Evolutionary conservation across 1,284 basidiomycete species (phyloP).

Genomic region (Heterobasidion irregulare): DNA sequence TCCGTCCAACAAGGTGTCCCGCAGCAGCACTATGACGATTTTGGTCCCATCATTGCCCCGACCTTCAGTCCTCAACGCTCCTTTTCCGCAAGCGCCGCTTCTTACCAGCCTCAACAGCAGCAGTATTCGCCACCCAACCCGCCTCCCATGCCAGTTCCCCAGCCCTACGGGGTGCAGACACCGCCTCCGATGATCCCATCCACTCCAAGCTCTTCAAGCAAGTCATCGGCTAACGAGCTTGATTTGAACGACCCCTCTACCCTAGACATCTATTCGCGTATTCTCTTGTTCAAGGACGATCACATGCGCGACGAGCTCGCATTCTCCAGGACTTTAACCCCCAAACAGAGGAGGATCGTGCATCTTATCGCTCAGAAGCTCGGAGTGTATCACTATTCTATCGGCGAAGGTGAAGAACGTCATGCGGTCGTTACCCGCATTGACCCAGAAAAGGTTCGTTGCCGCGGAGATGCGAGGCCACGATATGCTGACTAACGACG

Average conservation of each 20-base stretch:
- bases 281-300: conserved; percentile 97
- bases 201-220: conserved; percentile 33
- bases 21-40: conserved; percentile 52
- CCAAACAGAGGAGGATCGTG: conserved; percentile 87
- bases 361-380: conserved; percentile 96
- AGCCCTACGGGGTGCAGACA: conserved; percentile 40
- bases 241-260: conserved; percentile 96
- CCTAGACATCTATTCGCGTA: conserved; percentile 94
- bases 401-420: conserved; percentile 88
- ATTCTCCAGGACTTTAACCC: conserved; percentile 80
- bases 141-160: conserved; percentile 50
- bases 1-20: conserved; percentile 6
- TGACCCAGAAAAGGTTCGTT: conserved; percentile 61
- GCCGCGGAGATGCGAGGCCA: conserved; percentile 1
- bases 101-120: conserved; percentile 28
- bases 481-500: not conserved
- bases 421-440: conserved; percentile 90
- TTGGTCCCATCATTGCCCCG: conserved; percentile 40
- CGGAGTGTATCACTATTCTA: conserved; percentile 89
- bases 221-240: conserved; percentile 56
- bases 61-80: conserved; percentile 56
- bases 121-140: conserved; percentile 54
- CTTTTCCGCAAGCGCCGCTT: conserved; percentile 52
- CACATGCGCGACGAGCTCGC: conserved; percentile 96
- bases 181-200: conserved; percentile 48